phyloP scores from a whole-genome alignment of 192 early-diverging fungal genomes.

The Dispira simplex region DNA sequence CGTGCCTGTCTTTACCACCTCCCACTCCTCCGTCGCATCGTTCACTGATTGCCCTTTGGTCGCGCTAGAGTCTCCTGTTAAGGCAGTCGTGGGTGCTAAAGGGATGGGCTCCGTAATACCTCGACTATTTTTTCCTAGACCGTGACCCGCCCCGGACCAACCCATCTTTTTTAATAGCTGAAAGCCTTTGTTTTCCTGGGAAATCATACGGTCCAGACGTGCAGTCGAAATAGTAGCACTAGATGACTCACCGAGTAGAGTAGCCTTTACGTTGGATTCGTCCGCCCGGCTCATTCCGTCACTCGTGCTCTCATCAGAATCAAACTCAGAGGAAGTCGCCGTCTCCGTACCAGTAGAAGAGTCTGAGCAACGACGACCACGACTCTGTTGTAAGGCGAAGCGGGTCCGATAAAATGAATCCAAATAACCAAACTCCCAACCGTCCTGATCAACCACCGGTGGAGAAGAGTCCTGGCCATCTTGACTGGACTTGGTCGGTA shows the following conservation, averaged over 20 bases:
- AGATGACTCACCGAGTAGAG: background rate
- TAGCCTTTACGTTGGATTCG: background rate
- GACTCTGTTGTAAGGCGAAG: background rate
- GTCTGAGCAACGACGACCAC: background rate
- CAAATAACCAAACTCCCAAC: constrained; percentile 8
- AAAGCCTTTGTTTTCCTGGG: constrained; percentile 9
- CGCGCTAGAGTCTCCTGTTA: no score
- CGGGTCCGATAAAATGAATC: background rate
- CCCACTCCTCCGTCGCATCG: no score
- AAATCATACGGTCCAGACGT: constrained; percentile 5
- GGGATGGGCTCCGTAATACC: constrained; percentile 3
- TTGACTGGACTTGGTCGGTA: background rate
- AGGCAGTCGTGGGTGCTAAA: background rate
- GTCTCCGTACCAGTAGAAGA: background rate
- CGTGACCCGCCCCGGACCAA: background rate
- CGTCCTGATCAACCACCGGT: background rate
- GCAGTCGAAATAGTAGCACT: background rate
- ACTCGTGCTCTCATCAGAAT: background rate
- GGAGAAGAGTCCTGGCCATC: background rate
- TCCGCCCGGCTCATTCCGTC: background rate
- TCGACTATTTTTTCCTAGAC: background rate
- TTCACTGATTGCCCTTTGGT: no score
- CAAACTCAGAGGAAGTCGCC: background rate
- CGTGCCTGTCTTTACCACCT: background rate
- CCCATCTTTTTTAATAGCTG: constrained; percentile 9